phyloP scores from a whole-genome alignment of 2,329 filamentous ascomycete species.

The Exophiala phaeomuriformis region DNA sequence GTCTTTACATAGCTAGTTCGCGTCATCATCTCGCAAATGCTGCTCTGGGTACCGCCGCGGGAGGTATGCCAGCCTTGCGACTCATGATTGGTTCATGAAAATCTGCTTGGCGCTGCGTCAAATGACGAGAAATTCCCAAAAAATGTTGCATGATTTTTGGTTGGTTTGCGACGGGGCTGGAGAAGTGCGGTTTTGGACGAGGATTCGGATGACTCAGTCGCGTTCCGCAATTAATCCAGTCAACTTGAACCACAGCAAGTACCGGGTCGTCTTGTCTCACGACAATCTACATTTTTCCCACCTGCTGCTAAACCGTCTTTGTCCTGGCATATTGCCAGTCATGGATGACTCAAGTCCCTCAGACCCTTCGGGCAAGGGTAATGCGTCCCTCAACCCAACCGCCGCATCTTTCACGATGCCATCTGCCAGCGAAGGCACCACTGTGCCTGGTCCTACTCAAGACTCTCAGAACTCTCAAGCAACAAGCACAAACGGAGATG shows the following conservation, averaged over 20 bases:
- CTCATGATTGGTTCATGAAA: background rate
- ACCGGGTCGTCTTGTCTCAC: too few species aligned
- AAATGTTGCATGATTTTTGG: background rate
- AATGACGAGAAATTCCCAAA: background rate
- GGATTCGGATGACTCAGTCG: conserved; percentile 2
- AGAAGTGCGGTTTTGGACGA: background rate
- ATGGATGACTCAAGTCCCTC: conserved; percentile 11
- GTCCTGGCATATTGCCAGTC: background rate
- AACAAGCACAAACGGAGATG: conserved; percentile 4
- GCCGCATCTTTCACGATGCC: conserved; percentile 24
- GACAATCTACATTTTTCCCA: background rate
- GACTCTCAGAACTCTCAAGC: background rate
- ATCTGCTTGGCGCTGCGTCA: background rate
- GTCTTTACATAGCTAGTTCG: too few species aligned
- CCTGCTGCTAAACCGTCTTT: background rate
- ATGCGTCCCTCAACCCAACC: conserved; percentile 18
- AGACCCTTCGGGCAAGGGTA: background rate
- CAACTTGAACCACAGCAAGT: background rate
- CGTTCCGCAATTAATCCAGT: background rate
- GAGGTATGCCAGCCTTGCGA: background rate
- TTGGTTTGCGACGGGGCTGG: background rate
- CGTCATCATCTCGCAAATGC: too few species aligned
- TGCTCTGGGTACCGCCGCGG: too few species aligned
- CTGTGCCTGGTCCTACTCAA: background rate
- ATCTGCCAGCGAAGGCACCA: background rate